These are phyloP conservation scores for Dactylonectria estremocensis DNA, from an alignment of 2,329 filamentous ascomycete species.

Conservation along the genomic window DNA sequence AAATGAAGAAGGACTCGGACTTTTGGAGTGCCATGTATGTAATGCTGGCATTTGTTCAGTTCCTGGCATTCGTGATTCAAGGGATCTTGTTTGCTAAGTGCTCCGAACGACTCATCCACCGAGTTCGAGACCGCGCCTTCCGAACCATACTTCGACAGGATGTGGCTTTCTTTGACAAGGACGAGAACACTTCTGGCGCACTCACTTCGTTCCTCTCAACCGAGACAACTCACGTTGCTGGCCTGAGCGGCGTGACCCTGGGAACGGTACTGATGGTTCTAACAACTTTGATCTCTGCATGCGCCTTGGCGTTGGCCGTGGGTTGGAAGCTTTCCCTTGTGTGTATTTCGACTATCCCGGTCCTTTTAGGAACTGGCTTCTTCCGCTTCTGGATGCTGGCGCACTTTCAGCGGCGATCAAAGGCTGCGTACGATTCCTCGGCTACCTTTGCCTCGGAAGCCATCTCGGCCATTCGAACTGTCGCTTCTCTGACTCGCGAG, in stretches of 20 bases:
- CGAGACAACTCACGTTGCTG: constrained; percentile 89
- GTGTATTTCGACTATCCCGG: constrained; percentile 82
- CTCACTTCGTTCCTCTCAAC: constrained; percentile 91
- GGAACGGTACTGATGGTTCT: constrained; percentile 86
- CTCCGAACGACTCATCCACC: constrained; percentile 88
- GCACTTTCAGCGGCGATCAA: constrained; percentile 83
- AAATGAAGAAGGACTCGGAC: constrained; percentile 79
- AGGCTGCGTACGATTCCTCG: constrained; percentile 83
- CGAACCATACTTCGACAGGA: constrained; percentile 92
- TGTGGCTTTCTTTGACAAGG: constrained; percentile 90
- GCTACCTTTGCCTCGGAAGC: constrained; percentile 94
- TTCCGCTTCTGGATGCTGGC: constrained; percentile 89
- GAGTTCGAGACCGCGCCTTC: constrained; percentile 87
- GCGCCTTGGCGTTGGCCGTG: constrained; percentile 78
- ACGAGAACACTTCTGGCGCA: constrained; percentile 90
- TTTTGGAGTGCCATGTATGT: constrained; percentile 94
- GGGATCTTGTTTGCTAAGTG: constrained; percentile 85
- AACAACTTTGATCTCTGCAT: constrained; percentile 84
- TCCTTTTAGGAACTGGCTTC: constrained; percentile 87
- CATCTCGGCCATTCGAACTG: constrained; percentile 93
- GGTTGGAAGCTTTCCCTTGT: constrained; percentile 93
- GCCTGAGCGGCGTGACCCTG: constrained; percentile 88
- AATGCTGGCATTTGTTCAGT: constrained; percentile 83
- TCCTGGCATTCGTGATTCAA: constrained; percentile 78
- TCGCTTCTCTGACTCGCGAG: constrained; percentile 91